Conservation (phyloP, 371 early-diverging fungal species). For the Cokeromyces recurvatus region DNA sequence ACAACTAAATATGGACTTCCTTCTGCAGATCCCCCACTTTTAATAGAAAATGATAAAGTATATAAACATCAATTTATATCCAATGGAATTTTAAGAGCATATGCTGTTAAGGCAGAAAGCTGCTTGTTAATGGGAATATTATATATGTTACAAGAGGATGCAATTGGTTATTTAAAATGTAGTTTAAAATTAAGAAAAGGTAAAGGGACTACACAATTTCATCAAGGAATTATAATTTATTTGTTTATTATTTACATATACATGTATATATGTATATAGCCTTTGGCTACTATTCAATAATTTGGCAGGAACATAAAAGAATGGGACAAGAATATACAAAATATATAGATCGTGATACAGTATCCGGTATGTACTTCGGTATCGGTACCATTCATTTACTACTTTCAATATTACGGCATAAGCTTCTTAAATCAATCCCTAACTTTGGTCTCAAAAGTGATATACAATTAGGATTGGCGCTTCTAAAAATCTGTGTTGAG, state of each 20-base stretch:
- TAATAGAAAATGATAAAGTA: too few relatives aligned
- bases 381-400: constrained; percentile 51
- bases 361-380: constrained; percentile 32
- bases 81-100: constrained; percentile 50
- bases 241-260: background rate
- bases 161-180: constrained; percentile 44
- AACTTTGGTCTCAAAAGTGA: constrained; percentile 47
- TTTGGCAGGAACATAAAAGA: constrained; percentile 32
- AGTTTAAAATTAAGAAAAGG: constrained; percentile 51
- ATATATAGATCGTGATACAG: constrained; percentile 30
- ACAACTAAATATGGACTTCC: constrained; percentile 19
- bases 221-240: background rate
- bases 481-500: constrained; percentile 46
- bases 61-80: too few relatives aligned
- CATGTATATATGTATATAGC: constrained; percentile 10
- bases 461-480: constrained; percentile 45
- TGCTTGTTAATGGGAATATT: constrained; percentile 44
- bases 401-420: constrained; percentile 43
- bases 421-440: constrained; percentile 30
- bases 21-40: too few relatives aligned
- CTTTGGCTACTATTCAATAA: constrained; percentile 22
- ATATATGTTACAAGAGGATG: constrained; percentile 45
- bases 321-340: constrained; percentile 32
- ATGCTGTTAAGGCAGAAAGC: constrained; percentile 48
- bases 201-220: constrained; percentile 6